Conservation (phyloP, 2,329 filamentous ascomycete genomes). For the Xylariaceae sp. region DNA sequence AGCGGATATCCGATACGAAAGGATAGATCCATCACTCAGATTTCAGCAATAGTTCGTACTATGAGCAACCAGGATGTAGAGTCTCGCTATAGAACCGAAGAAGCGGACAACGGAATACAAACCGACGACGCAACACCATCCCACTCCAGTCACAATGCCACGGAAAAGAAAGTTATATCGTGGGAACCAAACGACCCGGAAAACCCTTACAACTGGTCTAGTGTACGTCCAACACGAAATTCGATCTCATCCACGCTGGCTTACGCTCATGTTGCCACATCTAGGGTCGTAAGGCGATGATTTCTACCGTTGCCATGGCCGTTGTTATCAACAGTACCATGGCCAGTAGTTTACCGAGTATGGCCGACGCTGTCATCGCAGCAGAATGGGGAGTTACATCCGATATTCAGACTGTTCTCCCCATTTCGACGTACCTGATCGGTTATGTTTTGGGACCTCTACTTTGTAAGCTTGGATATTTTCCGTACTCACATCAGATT, state of each 20-base stretch:
- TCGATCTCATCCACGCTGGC: neutral
- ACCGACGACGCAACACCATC: conserved; percentile 11
- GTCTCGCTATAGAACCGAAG: conserved; percentile 39
- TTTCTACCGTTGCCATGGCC: conserved; percentile 51
- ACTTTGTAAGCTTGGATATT: conserved; percentile 22
- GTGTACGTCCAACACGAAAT: conserved; percentile 24
- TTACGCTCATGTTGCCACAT: neutral
- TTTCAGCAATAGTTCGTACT: conserved; percentile 24
- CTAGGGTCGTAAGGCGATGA: conserved; percentile 48
- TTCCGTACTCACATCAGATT: neutral
- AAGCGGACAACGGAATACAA: conserved; percentile 33
- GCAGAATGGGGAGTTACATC: conserved; percentile 52
- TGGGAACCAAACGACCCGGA: conserved; percentile 46
- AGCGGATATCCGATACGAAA: neutral
- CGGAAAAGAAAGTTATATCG: conserved; percentile 35
- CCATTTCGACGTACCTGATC: conserved; percentile 59
- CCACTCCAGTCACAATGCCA: conserved; percentile 18
- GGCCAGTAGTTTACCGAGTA: conserved; percentile 59
- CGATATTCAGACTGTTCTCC: conserved; percentile 44
- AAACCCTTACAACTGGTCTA: conserved; percentile 50
- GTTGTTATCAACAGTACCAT: conserved; percentile 64
- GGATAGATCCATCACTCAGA: conserved; percentile 10
- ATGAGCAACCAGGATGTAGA: conserved; percentile 40
- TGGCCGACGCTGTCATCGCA: conserved; percentile 54
- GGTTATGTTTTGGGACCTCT: conserved; percentile 54